Evolutionary conservation across 192 early-diverging fungal genomes (phyloP).

Genomic region (Coemansia sp.): DNA sequence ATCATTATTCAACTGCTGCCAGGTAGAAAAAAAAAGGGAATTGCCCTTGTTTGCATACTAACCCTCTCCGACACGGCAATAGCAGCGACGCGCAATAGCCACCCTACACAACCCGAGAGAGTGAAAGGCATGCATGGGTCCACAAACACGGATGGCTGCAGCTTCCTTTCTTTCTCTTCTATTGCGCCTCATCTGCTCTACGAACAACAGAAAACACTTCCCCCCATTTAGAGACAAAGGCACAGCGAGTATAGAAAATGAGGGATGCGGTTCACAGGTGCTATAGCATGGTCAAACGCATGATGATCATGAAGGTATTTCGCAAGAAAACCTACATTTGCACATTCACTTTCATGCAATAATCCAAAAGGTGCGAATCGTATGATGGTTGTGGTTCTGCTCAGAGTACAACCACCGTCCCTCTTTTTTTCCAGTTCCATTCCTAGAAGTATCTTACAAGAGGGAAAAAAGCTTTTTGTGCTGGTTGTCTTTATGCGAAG

Average conservation of each 20-base stretch:
- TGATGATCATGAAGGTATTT: neutral
- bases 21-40: neutral
- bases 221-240: neutral
- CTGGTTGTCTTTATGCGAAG: too few relatives aligned
- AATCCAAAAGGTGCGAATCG: neutral
- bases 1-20: neutral
- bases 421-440: neutral
- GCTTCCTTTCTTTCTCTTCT: neutral
- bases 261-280: neutral
- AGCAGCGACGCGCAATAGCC: neutral
- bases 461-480: too few relatives aligned
- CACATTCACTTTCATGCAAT: neutral
- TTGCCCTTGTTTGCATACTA: neutral
- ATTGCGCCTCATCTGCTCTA: neutral
- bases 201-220: neutral
- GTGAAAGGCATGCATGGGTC: neutral
- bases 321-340: neutral
- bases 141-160: neutral
- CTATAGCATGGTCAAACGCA: slow-evolving; percentile 8
- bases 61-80: neutral
- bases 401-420: neutral
- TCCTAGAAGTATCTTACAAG: too few relatives aligned
- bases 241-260: neutral
- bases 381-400: neutral
- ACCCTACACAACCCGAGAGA: neutral